A percentile compares a stretch with the other conserved stretches of the same genome.
These are phyloP conservation scores for Fomitopsis betulina DNA, from an alignment of 1,284 basidiomycete species.

Conservation along the genomic window DNA sequence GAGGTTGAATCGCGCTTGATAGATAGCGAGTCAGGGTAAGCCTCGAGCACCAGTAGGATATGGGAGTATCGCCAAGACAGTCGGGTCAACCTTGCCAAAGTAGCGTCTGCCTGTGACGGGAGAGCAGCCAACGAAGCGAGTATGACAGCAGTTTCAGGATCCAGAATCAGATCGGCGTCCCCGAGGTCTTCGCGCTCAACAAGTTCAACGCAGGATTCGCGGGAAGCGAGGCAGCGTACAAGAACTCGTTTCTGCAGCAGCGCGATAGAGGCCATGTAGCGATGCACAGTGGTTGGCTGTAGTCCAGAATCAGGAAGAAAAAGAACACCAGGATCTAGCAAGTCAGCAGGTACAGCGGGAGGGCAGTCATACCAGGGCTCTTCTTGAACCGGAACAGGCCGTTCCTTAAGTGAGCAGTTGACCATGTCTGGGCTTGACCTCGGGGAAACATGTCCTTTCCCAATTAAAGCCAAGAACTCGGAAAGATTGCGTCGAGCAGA, in stretches of 20 bases:
- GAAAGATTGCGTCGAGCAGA: slow-evolving; percentile 16
- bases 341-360: slow-evolving; percentile 31
- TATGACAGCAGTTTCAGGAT: slow-evolving; percentile 52
- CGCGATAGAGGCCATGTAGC: slow-evolving; percentile 62
- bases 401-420: not conserved
- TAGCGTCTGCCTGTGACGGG: slow-evolving; percentile 41
- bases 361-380: not conserved
- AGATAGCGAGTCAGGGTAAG: slow-evolving; percentile 46
- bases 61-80: slow-evolving; percentile 56
- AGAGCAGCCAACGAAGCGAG: slow-evolving; percentile 54
- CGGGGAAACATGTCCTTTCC: slow-evolving; percentile 4
- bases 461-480: slow-evolving; percentile 16
- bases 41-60: slow-evolving; percentile 60
- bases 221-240: slow-evolving; percentile 42
- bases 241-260: slow-evolving; percentile 63
- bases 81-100: slow-evolving; percentile 34
- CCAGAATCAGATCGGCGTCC: slow-evolving; percentile 54
- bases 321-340: slow-evolving; percentile 48
- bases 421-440: not conserved
- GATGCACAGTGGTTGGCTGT: slow-evolving; percentile 40
- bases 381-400: not conserved
- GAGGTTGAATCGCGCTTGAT: slow-evolving; percentile 18
- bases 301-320: slow-evolving; percentile 33
- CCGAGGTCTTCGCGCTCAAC: slow-evolving; percentile 55
- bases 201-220: slow-evolving; percentile 44